Conservation (phyloP, 2,329 filamentous ascomycete genomes). For the Epichloe glyceriae region DNA sequence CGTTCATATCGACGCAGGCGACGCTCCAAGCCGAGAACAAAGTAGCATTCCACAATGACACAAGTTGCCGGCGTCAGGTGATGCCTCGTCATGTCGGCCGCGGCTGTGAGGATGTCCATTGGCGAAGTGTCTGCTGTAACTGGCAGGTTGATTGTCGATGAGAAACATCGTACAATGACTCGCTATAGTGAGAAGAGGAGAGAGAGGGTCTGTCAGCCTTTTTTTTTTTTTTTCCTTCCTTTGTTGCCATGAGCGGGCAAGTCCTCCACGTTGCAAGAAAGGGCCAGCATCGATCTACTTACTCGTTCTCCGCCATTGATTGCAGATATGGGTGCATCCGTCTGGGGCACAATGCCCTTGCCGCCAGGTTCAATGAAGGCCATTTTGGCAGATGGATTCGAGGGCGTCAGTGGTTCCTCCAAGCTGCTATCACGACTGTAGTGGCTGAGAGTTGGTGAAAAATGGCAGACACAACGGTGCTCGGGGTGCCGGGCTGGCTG, state of each 20-base stretch:
- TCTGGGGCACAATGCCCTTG: constrained; percentile 35
- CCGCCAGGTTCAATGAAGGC: constrained; percentile 31
- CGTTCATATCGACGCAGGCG: constrained; percentile 76
- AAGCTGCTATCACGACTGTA: constrained; percentile 21
- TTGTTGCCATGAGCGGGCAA: background rate
- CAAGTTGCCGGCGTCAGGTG: constrained; percentile 51
- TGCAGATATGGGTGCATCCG: constrained; percentile 67
- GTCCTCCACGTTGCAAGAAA: too few relatives aligned
- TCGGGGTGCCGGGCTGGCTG: constrained; percentile 21
- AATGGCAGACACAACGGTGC: constrained; percentile 19
- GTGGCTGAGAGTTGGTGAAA: constrained; percentile 24
- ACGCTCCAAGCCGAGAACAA: constrained; percentile 64
- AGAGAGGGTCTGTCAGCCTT: background rate
- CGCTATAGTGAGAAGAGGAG: constrained; percentile 27
- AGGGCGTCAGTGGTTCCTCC: constrained; percentile 18
- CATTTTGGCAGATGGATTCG: constrained; percentile 15
- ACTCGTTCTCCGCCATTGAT: constrained; percentile 69
- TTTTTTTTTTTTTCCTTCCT: background rate
- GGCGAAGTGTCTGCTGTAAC: constrained; percentile 64
- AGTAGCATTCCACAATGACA: constrained; percentile 67
- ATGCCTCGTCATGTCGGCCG: constrained; percentile 49
- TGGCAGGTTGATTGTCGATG: constrained; percentile 55
- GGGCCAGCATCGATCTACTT: constrained; percentile 21
- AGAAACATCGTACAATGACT: constrained; percentile 60
- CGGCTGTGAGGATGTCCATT: constrained; percentile 57